Evolutionary conservation across 1,139 yeast genomes (phyloP).

Genomic region (Pneumocystis murina): DNA sequence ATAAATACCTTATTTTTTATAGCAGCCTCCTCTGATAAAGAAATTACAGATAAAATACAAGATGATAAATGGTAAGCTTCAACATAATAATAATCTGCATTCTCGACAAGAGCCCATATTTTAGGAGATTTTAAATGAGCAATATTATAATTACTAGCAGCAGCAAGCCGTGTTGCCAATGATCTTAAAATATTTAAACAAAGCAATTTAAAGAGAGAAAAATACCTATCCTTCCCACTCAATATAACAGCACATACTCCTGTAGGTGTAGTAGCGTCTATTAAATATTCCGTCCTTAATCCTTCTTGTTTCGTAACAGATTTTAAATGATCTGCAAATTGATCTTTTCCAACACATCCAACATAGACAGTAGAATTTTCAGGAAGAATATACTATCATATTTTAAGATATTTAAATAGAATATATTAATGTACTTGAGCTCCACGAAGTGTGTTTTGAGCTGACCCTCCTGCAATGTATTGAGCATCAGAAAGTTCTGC

Average conservation of each 20-base stretch:
- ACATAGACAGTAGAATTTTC: slow-evolving; percentile 73
- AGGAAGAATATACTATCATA: slow-evolving; percentile 49
- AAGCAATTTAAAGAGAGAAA: neutral
- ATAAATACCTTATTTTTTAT: slow-evolving; percentile 43
- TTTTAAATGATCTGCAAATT: slow-evolving; percentile 63
- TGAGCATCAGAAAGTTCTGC: slow-evolving; percentile 47
- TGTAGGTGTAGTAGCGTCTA: slow-evolving; percentile 49
- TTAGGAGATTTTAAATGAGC: slow-evolving; percentile 76
- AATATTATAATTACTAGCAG: slow-evolving; percentile 92
- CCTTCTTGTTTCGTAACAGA: slow-evolving; percentile 83
- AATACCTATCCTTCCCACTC: slow-evolving; percentile 37
- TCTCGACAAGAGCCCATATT: slow-evolving; percentile 77
- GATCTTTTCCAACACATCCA: slow-evolving; percentile 92
- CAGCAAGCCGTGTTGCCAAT: slow-evolving; percentile 87
- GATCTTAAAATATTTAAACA: slow-evolving; percentile 44
- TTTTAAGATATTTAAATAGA: neutral
- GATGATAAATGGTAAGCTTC: slow-evolving; percentile 99
- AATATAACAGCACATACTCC: slow-evolving; percentile 98
- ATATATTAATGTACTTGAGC: slow-evolving; percentile 40
- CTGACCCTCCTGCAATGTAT: slow-evolving; percentile 96
- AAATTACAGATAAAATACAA: slow-evolving; percentile 82
- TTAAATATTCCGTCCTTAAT: slow-evolving; percentile 70
- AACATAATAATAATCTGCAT: slow-evolving; percentile 70
- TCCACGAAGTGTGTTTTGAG: slow-evolving; percentile 97
- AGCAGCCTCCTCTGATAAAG: slow-evolving; percentile 84